A percentile compares a stretch with the other conserved stretches of the same genome.
Conservation (phyloP, 352 stramenopile genomes). For the Globisporangium camurandrum region DNA sequence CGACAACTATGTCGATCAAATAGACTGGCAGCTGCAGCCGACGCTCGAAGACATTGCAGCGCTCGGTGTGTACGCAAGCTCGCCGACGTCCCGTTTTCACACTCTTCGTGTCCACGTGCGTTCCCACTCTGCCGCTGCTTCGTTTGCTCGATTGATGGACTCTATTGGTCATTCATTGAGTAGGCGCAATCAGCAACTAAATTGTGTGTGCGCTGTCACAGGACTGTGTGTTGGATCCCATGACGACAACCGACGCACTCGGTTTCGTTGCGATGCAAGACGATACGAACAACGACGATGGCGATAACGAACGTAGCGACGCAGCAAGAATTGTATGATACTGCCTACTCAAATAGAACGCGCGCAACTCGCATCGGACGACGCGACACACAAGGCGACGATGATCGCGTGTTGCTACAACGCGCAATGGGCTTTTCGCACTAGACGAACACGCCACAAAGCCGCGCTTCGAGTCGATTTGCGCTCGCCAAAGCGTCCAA, state of each 20-base stretch:
- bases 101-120: constrained; percentile 2
- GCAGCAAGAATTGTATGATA: not conserved
- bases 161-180: no score
- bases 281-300: not conserved
- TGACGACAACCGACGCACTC: not conserved
- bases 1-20: not conserved
- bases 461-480: no score
- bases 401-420: no score
- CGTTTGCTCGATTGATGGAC: not conserved
- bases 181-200: no score
- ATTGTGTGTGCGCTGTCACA: not conserved
- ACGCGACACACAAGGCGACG: no score
- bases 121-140: not conserved
- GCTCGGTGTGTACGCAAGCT: constrained; percentile 19
- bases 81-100: constrained; percentile 12
- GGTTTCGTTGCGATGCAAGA: not conserved
- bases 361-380: no score
- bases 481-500: no score
- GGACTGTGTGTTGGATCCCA: not conserved
- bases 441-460: no score
- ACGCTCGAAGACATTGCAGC: constrained; percentile 17
- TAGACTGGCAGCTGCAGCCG: constrained; percentile 7
- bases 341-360: no score
- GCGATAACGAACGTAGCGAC: not conserved
- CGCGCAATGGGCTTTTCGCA: no score